Evolutionary conservation across 2,329 filamentous ascomycete genomes (phyloP).

Genomic region (Apiospora kogelbergensis): DNA sequence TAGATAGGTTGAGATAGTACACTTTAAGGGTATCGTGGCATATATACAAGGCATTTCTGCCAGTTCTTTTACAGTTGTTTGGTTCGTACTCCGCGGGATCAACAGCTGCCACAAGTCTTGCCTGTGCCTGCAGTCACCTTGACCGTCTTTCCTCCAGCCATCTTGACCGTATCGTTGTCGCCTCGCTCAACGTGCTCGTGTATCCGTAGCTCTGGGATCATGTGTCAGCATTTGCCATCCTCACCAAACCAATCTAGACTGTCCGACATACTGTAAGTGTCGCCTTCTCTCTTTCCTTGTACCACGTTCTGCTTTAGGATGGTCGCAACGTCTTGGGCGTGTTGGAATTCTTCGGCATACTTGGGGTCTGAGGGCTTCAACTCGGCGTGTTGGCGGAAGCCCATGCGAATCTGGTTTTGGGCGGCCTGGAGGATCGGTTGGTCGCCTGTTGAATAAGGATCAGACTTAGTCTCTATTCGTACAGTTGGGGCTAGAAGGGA

Average conservation of each 20-base stretch:
- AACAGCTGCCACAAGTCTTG: background rate
- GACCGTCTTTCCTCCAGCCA: slow-evolving; percentile 42
- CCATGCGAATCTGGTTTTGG: slow-evolving; percentile 67
- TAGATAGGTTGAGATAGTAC: background rate
- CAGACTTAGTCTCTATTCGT: slow-evolving; percentile 3
- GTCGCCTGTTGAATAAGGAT: slow-evolving; percentile 60
- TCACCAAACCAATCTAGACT: slow-evolving; percentile 1
- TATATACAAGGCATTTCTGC: background rate
- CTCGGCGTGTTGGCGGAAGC: slow-evolving; percentile 68
- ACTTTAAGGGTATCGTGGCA: slow-evolving; percentile 6
- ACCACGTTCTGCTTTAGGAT: slow-evolving; percentile 84
- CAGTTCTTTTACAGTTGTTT: background rate
- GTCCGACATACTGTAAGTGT: slow-evolving; percentile 59
- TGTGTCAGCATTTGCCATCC: background rate
- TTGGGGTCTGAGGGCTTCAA: slow-evolving; percentile 59
- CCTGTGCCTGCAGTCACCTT: slow-evolving; percentile 21
- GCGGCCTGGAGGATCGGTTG: slow-evolving; percentile 67
- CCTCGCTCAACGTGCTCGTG: slow-evolving; percentile 89
- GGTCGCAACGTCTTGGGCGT: slow-evolving; percentile 79
- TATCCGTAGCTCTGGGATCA: slow-evolving; percentile 72
- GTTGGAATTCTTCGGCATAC: slow-evolving; percentile 64
- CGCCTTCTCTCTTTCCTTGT: slow-evolving; percentile 63
- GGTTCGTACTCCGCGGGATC: background rate
- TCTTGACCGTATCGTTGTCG: slow-evolving; percentile 88
- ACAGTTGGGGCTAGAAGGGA: background rate